These are phyloP conservation scores for Wickerhamia fluorescens DNA, from an alignment of 805 yeast genomes.

Conservation along the genomic window DNA sequence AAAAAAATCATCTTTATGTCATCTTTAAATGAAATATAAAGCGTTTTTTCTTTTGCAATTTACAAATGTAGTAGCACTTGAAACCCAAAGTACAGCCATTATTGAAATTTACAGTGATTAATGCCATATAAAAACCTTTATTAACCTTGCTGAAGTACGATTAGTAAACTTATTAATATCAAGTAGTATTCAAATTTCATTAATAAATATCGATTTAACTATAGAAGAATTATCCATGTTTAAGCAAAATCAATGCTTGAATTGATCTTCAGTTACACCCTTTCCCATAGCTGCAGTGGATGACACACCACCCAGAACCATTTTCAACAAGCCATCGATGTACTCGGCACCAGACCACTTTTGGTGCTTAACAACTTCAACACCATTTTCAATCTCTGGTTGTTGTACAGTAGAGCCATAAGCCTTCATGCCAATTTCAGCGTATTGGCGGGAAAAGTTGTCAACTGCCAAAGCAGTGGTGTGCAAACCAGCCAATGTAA, in stretches of 20 bases:
- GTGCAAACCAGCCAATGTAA: slow-evolving; percentile 94
- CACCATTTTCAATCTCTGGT: slow-evolving; percentile 80
- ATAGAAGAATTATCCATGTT: no score
- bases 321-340: slow-evolving; percentile 81
- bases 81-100: neutral
- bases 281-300: slow-evolving; percentile 98
- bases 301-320: slow-evolving; percentile 90
- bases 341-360: slow-evolving; percentile 99
- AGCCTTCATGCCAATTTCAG: slow-evolving; percentile 88
- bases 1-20: no score
- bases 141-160: neutral
- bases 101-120: neutral
- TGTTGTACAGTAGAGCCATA: slow-evolving; percentile 85
- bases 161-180: neutral
- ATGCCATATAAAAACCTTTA: neutral
- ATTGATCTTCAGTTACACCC: slow-evolving; percentile 97
- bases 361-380: slow-evolving; percentile 95
- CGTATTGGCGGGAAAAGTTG: slow-evolving; percentile 71
- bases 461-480: slow-evolving; percentile 91
- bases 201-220: slow-evolving; percentile 2
- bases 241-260: slow-evolving; percentile 45
- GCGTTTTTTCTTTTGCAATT: no score
- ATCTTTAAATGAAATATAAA: no score
- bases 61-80: no score
- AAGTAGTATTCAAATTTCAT: no score